These are phyloP conservation scores for Bifiguratus adelaidae DNA, from an alignment of 192 early-diverging fungal genomes.

Conservation along the genomic window DNA sequence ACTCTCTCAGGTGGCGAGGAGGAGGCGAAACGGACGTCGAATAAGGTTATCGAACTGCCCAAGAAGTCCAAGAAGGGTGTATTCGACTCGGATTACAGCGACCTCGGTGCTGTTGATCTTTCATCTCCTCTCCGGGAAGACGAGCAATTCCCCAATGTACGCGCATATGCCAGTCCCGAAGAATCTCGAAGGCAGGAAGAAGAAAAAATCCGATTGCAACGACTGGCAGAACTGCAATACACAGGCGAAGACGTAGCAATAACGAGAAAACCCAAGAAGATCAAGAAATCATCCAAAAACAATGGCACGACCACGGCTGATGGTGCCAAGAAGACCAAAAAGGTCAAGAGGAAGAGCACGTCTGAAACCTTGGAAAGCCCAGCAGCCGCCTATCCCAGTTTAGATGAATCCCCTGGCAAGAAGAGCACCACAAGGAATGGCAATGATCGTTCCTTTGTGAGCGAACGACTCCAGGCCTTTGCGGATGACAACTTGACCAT, in stretches of 20 bases:
- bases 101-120: conserved; percentile 34
- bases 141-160: conserved; percentile 38
- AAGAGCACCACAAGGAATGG: neutral
- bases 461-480: no score
- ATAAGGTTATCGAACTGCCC: neutral
- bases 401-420: no score
- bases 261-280: conserved; percentile 4
- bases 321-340: neutral
- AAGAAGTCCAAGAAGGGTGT: conserved; percentile 5
- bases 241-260: neutral
- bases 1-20: conserved; percentile 36
- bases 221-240: conserved; percentile 4
- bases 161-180: conserved; percentile 42
- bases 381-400: no score
- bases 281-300: conserved; percentile 3
- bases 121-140: conserved; percentile 39
- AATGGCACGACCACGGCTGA: neutral
- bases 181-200: conserved; percentile 38
- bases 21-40: conserved; percentile 8
- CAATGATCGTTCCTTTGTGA: neutral
- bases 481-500: no score
- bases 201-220: conserved; percentile 18
- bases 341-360: conserved; percentile 8
- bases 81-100: conserved; percentile 10
- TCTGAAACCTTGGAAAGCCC: no score